Base-by-base conservation (phyloP, 2,329 filamentous ascomycete species). In the Exophiala sideris region DNA sequence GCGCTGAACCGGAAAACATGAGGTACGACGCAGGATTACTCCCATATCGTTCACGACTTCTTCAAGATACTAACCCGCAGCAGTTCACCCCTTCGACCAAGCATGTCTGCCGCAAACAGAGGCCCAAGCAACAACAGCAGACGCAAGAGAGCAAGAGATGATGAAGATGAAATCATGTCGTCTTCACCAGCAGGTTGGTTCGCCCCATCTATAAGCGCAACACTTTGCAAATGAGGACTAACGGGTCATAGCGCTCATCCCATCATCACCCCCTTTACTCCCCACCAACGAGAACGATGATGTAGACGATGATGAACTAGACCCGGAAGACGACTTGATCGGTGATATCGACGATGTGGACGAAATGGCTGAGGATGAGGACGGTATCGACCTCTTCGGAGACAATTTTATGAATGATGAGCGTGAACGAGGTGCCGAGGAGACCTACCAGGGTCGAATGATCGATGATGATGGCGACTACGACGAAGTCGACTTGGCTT, bases 31-130 rank as follows among this genome's bases (percentile, higher is more conserved):
- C 34, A 11, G 6, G 11, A 34, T 14, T 7, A 16, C 7, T n/a
- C 20, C 21, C 3, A 40, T 11, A 18, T 6, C 12, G 10, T 12
- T 2, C 21, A 14, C 8, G n/a, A 8, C 29, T 2, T 24, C 16
- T 9, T 7, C 7, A 2, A 11, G 6, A 33, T 38, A 36, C 52
- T 59, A 32, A 54, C 52, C 45, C 20, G 41, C 14, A 29, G 39
- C 34, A 95, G 89, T 78, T 95, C 90, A 70, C 91, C 91, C 69
- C 80, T 95, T 57, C 85, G 87, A 71, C 80, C 85, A 64, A 90
- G 85, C 73, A 87, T 88, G 78, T 84, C 86, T 57, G 91, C 91
- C 61, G 90, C 86, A 65, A 96, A 95, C 73, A 84, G 89, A 63
- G 89, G 89, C 49, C 70, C 80, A 52, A 72, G 73, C 14, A 74